Base-by-base conservation (phyloP, 73 alveolate species). In the Paramecium primaurelia region DNA sequence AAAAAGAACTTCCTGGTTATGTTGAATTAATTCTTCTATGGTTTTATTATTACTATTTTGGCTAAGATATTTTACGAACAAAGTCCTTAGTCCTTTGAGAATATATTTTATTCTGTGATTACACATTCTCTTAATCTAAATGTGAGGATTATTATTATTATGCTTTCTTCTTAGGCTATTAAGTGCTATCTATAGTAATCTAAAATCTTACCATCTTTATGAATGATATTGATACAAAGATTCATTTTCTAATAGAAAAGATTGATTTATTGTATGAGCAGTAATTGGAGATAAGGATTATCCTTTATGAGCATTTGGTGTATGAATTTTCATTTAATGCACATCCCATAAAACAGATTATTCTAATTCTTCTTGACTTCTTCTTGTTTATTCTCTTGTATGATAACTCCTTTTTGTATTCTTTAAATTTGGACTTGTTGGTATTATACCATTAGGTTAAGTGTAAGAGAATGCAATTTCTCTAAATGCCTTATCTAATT, bases 331-430 rank as follows among this genome's bases (percentile, higher is more conserved):
- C 91, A 80, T 80, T 45, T 80, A 25, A 80, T 80, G 91, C 10
- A 80, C 91, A 80, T 80, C 91, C 91, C 91, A 80, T 80, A 80
- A 47, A 8, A 80, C 91, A 16, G 91, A 80, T 44, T 80, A 47
- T 44, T 80, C 91, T 22, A 80, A 64, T 44, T 80, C 91, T 8
- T 80, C 91, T 45, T 80, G 30, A 26, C 91, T 80, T 47, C 91
- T 80, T 18, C 51, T 45, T 45, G 91, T 45, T n/a, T 40, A 25
- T 18, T 80, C 91, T 80, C 91, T 80, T 4, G 91, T 80, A 49
- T 32, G 58, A 26, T 11, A 32, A 47, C 91, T 80, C 38, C 91
- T 80, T 47, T 80, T 80, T 0, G 91, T 44, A 42, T 80, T 44
- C 26, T 44, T 80, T 44, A n/a, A 26, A 0, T 28, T 64, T 22